phyloP scores from a whole-genome alignment of 1,284 basidiomycete genomes.

The Leucoagaricus sp. region DNA sequence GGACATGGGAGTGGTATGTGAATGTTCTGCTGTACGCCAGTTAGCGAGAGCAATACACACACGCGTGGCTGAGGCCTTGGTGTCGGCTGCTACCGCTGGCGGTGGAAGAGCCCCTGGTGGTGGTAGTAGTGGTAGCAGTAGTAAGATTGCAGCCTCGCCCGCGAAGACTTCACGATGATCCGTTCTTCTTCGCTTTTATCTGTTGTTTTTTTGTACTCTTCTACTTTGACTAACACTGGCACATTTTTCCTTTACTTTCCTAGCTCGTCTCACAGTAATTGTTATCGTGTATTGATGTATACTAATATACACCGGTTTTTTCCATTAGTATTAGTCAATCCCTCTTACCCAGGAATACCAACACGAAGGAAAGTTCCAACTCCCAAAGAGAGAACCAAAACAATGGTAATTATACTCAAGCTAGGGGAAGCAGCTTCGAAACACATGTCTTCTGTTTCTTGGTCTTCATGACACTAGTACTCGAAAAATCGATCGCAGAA shows the following conservation, averaged over 20 bases:
- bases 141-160: background rate
- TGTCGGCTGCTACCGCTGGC: background rate
- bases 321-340: background rate
- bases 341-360: too few relatives aligned
- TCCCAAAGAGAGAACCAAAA: too few relatives aligned
- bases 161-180: background rate
- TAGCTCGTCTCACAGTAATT: constrained; percentile 3
- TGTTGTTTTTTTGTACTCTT: background rate
- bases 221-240: background rate
- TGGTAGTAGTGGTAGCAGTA: background rate
- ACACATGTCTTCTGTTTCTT: too few relatives aligned
- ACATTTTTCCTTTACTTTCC: background rate
- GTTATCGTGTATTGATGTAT: constrained; percentile 16
- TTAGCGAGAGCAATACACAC: constrained; percentile 51
- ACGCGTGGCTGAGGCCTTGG: constrained; percentile 35
- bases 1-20: constrained; percentile 66
- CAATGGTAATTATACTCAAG: too few relatives aligned
- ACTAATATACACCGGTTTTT: constrained; percentile 9
- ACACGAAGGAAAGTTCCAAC: too few relatives aligned
- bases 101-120: background rate
- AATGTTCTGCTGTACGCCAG: constrained; percentile 44
- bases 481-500: too few relatives aligned
- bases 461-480: too few relatives aligned
- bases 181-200: background rate
- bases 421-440: too few relatives aligned